A percentile compares a stretch with the other conserved stretches of the same genome.
phyloP scores from a whole-genome alignment of 1,139 yeast genomes.

The Blastobotrys buckinghamii region DNA sequence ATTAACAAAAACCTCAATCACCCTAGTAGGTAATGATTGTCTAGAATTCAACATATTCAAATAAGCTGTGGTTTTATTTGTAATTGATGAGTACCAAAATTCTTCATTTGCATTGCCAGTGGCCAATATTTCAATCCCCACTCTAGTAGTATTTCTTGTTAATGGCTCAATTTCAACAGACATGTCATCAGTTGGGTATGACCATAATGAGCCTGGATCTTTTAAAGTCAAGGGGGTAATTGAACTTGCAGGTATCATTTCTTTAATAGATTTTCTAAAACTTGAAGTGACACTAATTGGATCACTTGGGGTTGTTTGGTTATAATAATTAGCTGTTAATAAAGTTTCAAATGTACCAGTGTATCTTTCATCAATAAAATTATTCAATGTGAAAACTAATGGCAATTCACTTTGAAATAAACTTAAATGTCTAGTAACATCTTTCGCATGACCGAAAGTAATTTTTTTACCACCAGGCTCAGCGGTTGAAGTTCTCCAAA shows the following conservation, averaged over 20 bases:
- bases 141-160: constrained; percentile 55
- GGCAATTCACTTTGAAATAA: constrained; percentile 43
- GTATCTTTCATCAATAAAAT: constrained; percentile 48
- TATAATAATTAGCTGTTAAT: constrained; percentile 48
- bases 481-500: constrained; percentile 83
- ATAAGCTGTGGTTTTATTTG: constrained; percentile 41
- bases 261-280: neutral
- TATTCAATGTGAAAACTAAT: constrained; percentile 58
- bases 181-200: constrained; percentile 24
- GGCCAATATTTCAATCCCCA: constrained; percentile 53
- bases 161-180: constrained; percentile 32
- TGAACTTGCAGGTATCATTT: neutral
- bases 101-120: constrained; percentile 80
- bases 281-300: neutral
- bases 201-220: constrained; percentile 5
- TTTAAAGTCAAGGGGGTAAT: neutral
- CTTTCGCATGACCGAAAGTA: constrained; percentile 50
- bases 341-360: constrained; percentile 58
- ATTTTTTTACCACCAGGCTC: constrained; percentile 56
- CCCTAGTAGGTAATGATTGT: constrained; percentile 38
- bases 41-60: constrained; percentile 14
- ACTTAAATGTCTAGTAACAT: constrained; percentile 51
- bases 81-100: constrained; percentile 69
- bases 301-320: neutral
- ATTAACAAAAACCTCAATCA: constrained; percentile 32